A percentile compares a stretch with the other conserved stretches of the same genome.
These are phyloP conservation scores for Kentomonas sorsogonicus DNA, from an alignment of 208 protist species.

Conservation along the genomic window DNA sequence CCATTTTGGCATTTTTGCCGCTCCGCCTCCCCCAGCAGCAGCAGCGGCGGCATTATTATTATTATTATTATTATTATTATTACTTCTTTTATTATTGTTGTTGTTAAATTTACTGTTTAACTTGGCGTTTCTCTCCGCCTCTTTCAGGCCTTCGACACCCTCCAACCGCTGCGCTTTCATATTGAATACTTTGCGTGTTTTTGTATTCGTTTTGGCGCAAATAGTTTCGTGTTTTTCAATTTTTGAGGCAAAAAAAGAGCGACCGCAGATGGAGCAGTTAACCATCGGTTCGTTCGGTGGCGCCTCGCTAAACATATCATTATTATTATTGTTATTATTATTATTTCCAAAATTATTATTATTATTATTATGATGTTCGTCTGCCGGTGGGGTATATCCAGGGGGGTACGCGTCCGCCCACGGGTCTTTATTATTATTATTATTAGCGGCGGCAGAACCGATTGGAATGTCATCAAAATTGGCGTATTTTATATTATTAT, in stretches of 20 bases:
- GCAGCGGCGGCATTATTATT: constrained; percentile 5
- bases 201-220: constrained; percentile 48
- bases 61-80: constrained; percentile 14
- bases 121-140: constrained; percentile 22
- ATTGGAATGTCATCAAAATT: constrained; percentile 44
- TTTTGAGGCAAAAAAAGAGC: constrained; percentile 66
- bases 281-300: constrained; percentile 42
- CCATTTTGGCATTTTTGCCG: constrained; percentile 82
- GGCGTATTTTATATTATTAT: too few species aligned
- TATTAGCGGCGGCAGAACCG: constrained; percentile 20
- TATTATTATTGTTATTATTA: neutral
- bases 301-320: too few species aligned
- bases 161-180: constrained; percentile 61
- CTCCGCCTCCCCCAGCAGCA: constrained; percentile 6
- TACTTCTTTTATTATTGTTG: neutral
- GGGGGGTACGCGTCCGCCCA: constrained; percentile 43
- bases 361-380: neutral
- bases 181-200: constrained; percentile 67
- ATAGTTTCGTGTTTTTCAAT: constrained; percentile 53
- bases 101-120: too few species aligned
- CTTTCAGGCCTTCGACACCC: constrained; percentile 67
- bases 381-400: constrained; percentile 17
- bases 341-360: neutral
- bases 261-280: constrained; percentile 54
- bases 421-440: constrained; percentile 20